These are phyloP conservation scores for Gleditsia sinensis DNA, from an alignment of 306 rosid genomes.

Conservation along the genomic window DNA sequence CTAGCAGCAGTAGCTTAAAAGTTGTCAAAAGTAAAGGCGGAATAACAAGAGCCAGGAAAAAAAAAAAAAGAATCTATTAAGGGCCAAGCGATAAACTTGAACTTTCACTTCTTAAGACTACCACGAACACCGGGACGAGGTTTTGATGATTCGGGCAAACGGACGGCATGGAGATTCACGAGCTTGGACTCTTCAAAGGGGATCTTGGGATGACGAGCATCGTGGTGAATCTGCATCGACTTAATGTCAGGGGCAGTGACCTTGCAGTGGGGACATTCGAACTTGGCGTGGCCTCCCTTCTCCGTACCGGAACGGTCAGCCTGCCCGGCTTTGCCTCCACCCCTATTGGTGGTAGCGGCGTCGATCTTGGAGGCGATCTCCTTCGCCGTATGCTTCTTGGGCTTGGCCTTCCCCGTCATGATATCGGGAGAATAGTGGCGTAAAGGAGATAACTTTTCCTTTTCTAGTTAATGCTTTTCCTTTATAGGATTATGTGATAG, in stretches of 20 bases:
- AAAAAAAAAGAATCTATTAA: slow-evolving; percentile 12
- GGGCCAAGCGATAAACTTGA: slow-evolving; percentile 1
- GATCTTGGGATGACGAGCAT: slow-evolving; percentile 82
- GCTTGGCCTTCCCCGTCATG: slow-evolving; percentile 99
- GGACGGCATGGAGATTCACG: slow-evolving; percentile 53
- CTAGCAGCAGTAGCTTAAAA: slow-evolving; percentile 8
- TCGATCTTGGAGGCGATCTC: slow-evolving; percentile 85
- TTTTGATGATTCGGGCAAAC: slow-evolving; percentile 42
- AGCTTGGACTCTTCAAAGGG: slow-evolving; percentile 74
- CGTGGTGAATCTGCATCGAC: slow-evolving; percentile 97
- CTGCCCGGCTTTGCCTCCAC: slow-evolving; percentile 92
- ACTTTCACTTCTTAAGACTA: slow-evolving; percentile 69
- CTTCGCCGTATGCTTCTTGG: slow-evolving; percentile 99
- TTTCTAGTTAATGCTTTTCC: neutral
- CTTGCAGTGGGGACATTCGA: slow-evolving; percentile 96
- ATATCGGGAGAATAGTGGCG: neutral
- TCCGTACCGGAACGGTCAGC: slow-evolving; percentile 69
- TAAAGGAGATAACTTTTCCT: neutral
- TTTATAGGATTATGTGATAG: neutral
- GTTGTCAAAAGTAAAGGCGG: neutral
- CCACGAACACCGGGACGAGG: slow-evolving; percentile 84
- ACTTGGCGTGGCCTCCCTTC: slow-evolving; percentile 95
- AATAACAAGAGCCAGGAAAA: neutral
- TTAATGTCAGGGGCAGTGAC: slow-evolving; percentile 84
- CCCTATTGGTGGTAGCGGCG: slow-evolving; percentile 92